A percentile compares a stretch with the other conserved stretches of the same genome.
Conservation (phyloP, 75 land plant species). For the Picea sitchensis region DNA sequence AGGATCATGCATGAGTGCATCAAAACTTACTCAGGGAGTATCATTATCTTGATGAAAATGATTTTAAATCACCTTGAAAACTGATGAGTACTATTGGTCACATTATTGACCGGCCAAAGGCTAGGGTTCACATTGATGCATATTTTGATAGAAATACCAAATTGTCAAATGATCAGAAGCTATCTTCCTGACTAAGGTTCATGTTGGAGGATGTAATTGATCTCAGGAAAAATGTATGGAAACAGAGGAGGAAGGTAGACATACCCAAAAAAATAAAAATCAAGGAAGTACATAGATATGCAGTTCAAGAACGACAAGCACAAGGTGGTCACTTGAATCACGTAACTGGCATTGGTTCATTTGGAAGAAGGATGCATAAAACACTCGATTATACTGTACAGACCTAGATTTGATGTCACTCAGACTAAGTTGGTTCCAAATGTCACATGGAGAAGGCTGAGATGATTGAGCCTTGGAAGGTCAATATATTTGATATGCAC, state of each 20-base stretch:
- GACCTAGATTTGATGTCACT: slow-evolving; percentile 49
- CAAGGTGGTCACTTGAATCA: slow-evolving; percentile 61
- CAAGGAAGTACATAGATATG: slow-evolving; percentile 95
- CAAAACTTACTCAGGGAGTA: slow-evolving; percentile 63
- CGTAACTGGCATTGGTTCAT: slow-evolving; percentile 48
- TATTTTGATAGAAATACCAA: slow-evolving; percentile 66
- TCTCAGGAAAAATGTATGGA: slow-evolving; percentile 88
- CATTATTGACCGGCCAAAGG: slow-evolving; percentile 80
- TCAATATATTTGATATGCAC: slow-evolving; percentile 82
- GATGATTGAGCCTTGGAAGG: slow-evolving; percentile 72
- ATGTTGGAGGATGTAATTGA: slow-evolving; percentile 89
- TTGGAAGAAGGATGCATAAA: slow-evolving; percentile 37
- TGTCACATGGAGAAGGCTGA: slow-evolving; percentile 68
- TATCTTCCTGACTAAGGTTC: slow-evolving; percentile 83
- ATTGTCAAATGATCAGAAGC: slow-evolving; percentile 60
- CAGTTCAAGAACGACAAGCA: slow-evolving; percentile 69
- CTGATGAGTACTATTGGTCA: slow-evolving; percentile 95
- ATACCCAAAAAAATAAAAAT: slow-evolving; percentile 80
- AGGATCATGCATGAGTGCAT: slow-evolving; percentile 99
- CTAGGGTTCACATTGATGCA: slow-evolving; percentile 81
- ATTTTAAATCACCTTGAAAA: slow-evolving; percentile 93
- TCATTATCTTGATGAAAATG: slow-evolving; percentile 83
- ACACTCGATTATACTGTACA: slow-evolving; percentile 41
- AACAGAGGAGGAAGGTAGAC: slow-evolving; percentile 90
- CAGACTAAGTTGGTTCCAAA: slow-evolving; percentile 72